Evolutionary conservation across 139 green algal genomes (phyloP), one percentile per base, ranked within the genome.

Genomic region (Chlamydomonas urium): DNA sequence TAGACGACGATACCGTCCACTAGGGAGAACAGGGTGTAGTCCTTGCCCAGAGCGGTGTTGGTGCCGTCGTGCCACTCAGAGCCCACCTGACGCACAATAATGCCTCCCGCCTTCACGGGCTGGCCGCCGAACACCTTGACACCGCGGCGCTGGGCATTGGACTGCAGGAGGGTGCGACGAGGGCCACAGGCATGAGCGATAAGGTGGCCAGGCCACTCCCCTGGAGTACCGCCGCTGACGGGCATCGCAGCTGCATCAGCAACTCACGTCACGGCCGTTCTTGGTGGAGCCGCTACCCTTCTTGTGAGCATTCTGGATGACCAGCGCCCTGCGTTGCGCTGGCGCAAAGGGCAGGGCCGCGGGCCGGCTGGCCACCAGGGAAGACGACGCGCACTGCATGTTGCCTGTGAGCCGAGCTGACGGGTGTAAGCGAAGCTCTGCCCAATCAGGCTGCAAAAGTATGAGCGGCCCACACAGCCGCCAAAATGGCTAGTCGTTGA

Each of bases 71-170:
- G 81, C 73, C 92, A 90, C 87, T 85, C 91, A 38, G 90, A 94
- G 31, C 94, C 94, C 26, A 90, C 71, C 81, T 99, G 95, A 28
- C 95, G 76, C 14, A 98, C 80, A 65, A 99, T 99, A 78, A 99
- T 99, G 69, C 87, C 92, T 17, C 95, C 95, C 4, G 95, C 88
- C 62, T 90, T 91, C 14, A 97, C 85, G 28, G 89, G 82, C 86
- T 99, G 93, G 28, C 90, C 92, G 57, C 95, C 95, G 76, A 94
- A 98, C 42, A 96, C 87, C 89, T 99, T 99, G 10, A 99, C 87
- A 21, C 95, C 95, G 24, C 93, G 81, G 38, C 89, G 76, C 85
- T 98, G 89, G 33, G 88, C 73, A 33, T 92, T 89, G 10, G 92
- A 98, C 60, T 67, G 60, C 60, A 33, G 6, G 19, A 21, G 6